Evolutionary conservation across 2,329 filamentous ascomycete genomes (phyloP), one percentile per base, ranked within the genome.

Genomic region (Ophiosphaerella korrae): DNA sequence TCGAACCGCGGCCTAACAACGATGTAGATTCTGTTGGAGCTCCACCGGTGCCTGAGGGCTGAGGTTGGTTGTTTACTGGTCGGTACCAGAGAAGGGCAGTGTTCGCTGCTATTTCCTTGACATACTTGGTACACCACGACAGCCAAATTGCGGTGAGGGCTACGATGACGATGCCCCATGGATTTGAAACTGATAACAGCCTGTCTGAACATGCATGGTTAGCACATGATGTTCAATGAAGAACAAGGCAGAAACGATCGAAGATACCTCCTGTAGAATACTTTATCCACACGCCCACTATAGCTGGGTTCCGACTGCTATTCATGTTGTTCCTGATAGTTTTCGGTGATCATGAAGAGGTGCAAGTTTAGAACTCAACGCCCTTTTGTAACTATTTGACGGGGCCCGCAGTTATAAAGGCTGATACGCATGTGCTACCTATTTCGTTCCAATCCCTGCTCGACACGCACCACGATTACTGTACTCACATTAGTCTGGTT

Each of bases 101-200:
- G n/a, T 46, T 40, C 3, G 36, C 29, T n/a, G 33, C 18, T 24
- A 46, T 34, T 21, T 46, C 34, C 36, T 35, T 40, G 14, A 40
- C 32, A 12, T 46, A 46, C 41, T 46, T 46, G 8, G 21, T 26
- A n/a, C 12, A 40, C 44, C 35, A 46, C 3, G 44, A 46, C 1
- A 46, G 36, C 44, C 44, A 46, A 11, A 40, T 33, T 14, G 24
- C 36, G 21, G 26, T 12, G 11, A 34, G 8, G 12, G 36, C 36
- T 21, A 46, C 24, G 26, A 46, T 34, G 3, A 40, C 29, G 7
- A 34, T 34, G 14, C 36, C 44, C 44, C 44, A 46, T 3, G 44
- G 36, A 24, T 40, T 18, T 8, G 12, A n/a, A 5, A 46, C 16
- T 8, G 44, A 40, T 3, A 46, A 3, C 2, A 46, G 12, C 7